Conservation (phyloP, 768 basidiomycete genomes). For the Rhodocollybia butyracea region DNA sequence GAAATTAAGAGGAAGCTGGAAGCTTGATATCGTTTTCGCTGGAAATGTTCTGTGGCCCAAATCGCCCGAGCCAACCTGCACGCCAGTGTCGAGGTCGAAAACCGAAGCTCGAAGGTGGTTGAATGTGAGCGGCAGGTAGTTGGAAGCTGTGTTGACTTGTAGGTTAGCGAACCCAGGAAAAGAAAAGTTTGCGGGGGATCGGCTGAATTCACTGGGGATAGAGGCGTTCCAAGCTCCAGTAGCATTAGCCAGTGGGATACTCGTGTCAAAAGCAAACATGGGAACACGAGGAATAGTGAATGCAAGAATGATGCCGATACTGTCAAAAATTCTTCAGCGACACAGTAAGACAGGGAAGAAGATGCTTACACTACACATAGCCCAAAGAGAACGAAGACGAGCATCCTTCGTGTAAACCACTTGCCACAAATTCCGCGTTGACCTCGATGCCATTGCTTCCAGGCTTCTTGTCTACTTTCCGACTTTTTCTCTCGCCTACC, state of each 20-base stretch:
- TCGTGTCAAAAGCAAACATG: conserved; percentile 55
- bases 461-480: conserved; percentile 52
- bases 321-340: conserved; percentile 17
- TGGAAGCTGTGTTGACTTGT: conserved; percentile 70
- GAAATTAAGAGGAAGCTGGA: conserved; percentile 80
- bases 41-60: conserved; percentile 57
- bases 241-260: conserved; percentile 56
- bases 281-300: conserved; percentile 87
- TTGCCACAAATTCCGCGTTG: conserved; percentile 77
- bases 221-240: conserved; percentile 54
- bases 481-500: conserved; percentile 62
- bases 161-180: conserved; percentile 78
- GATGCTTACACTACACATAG: conserved; percentile 34
- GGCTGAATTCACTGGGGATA: conserved; percentile 58
- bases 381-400: conserved; percentile 69
- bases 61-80: conserved; percentile 66
- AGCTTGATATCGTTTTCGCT: conserved; percentile 60
- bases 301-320: conserved; percentile 67
- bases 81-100: conserved; percentile 64
- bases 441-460: conserved; percentile 76
- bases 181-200: conserved; percentile 83
- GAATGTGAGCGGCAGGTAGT: conserved; percentile 78
- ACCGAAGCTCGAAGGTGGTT: conserved; percentile 62
- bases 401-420: conserved; percentile 69
- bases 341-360: background rate